Evolutionary conservation across 176 grass and related monocot species (phyloP).

Genomic region (Phoenix dactylifera): DNA sequence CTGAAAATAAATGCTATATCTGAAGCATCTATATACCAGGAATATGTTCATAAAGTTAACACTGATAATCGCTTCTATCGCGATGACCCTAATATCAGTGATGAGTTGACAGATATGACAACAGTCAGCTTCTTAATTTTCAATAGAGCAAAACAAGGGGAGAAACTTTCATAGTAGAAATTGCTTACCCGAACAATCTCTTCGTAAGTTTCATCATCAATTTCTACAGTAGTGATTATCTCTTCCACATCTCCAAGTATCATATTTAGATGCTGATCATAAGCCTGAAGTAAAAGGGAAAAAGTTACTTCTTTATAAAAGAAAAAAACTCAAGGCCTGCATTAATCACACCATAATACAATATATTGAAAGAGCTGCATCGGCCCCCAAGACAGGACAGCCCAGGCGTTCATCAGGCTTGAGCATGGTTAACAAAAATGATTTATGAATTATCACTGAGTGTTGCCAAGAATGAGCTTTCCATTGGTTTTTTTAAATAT

Average conservation of each 20-base stretch:
- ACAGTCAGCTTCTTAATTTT: background rate
- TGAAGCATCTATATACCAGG: too few relatives aligned
- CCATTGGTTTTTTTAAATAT: too few relatives aligned
- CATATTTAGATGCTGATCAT: conserved; percentile 99
- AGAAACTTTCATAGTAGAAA: background rate
- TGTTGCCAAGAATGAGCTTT: too few relatives aligned
- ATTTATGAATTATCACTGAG: too few relatives aligned
- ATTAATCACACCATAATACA: too few relatives aligned
- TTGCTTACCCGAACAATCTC: conserved; percentile 85
- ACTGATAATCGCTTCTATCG: too few relatives aligned
- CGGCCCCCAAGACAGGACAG: too few relatives aligned
- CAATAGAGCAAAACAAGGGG: background rate
- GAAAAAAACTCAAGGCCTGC: background rate
- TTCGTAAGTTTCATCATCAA: conserved; percentile 98
- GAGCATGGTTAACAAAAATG: too few relatives aligned
- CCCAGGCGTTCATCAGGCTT: too few relatives aligned
- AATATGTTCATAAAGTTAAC: too few relatives aligned
- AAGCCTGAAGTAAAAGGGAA: conserved; percentile 43
- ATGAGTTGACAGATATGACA: too few relatives aligned
- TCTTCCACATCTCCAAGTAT: conserved; percentile 99
- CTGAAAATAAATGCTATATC: too few relatives aligned
- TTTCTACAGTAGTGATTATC: conserved; percentile 83
- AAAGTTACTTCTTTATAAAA: background rate
- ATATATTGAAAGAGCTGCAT: background rate
- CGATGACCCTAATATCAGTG: background rate